Conservation (phyloP, 2,329 filamentous ascomycete species). For the Hypoxylon sp. region DNA sequence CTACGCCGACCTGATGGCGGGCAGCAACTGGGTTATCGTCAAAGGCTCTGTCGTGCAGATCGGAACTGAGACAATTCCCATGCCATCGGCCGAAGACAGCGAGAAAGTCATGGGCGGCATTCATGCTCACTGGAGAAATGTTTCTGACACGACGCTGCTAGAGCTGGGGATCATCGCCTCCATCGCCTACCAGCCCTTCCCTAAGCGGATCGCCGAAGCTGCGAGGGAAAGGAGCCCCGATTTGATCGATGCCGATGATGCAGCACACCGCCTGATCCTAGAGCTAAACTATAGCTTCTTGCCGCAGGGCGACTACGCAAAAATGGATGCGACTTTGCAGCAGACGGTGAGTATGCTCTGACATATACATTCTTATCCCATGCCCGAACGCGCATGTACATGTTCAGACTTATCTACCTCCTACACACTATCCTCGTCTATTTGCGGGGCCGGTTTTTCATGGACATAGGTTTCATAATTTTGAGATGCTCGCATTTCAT, state of each 20-base stretch:
- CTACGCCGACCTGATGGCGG: conserved; percentile 63
- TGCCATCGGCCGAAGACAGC: conserved; percentile 51
- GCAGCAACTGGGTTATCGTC: conserved; percentile 61
- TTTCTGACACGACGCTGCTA: conserved; percentile 48
- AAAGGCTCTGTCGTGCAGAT: conserved; percentile 55
- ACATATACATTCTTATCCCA: not conserved
- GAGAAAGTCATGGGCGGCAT: conserved; percentile 53
- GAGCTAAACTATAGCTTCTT: conserved; percentile 62
- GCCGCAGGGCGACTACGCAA: conserved; percentile 50
- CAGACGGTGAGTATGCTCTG: conserved; percentile 43
- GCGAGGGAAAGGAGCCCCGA: conserved; percentile 56
- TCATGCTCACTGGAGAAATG: conserved; percentile 55
- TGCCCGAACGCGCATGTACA: not conserved
- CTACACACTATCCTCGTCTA: not conserved
- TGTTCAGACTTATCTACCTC: not conserved
- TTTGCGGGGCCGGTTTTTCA: too few species aligned
- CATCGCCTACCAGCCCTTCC: conserved; percentile 59
- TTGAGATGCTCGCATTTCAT: not conserved
- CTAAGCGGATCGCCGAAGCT: conserved; percentile 55
- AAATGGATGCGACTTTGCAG: conserved; percentile 55
- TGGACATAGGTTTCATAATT: not conserved
- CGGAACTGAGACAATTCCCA: conserved; percentile 57
- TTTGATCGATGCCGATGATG: conserved; percentile 59
- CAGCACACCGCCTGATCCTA: conserved; percentile 59
- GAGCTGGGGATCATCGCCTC: conserved; percentile 54